Base-by-base conservation (phyloP, 129 eudicot species). In the Daucus carota region DNA sequence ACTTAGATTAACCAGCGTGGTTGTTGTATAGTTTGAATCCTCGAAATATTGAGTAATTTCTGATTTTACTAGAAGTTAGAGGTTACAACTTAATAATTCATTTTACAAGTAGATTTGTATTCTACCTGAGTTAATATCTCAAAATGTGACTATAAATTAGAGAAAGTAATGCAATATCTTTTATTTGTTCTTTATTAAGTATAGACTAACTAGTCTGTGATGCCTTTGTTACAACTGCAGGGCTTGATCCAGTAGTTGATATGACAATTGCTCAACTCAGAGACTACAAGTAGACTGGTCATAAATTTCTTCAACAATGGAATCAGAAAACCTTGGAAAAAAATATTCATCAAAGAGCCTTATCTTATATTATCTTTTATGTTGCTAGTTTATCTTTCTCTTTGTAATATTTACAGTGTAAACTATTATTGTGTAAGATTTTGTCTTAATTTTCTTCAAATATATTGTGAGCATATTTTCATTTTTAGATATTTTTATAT, bases 301-400 rank as follows among this genome's bases (percentile, higher is more conserved):
- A 40, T 67, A 73, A 60, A 78, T 36, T 72, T 52, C n/a, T 44
- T 42, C 86, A 73, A 52, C 77, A 76, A 13, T 87, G 74, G 84
- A 78, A 70, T 69, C 79, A 83, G 66, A n/a, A 73, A 77, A 34
- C 84, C 90, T 33, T 4, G 75, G 60, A 86, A 84, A 70, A 91
- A 88, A 70, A 57, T 84, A 70, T 75, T 84, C 79, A 42, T 3
- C 73, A 81, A 79, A 34, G 95, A 93, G 76, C 88, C 98, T 3
- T 93, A 79, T 78, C 82, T 93, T 15, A 73, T 80, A 40, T 71
- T 93, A 47, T 84, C 96, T 1, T 4, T 87, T n/a, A n/a, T n/a
- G n/a, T n/a, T n/a, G n/a, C n/a, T n/a, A n/a, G n/a, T n/a, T n/a
- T n/a, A n/a, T n/a, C n/a, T n/a, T n/a, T n/a, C n/a, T n/a, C n/a